A percentile compares a stretch with the other conserved stretches of the same genome.
These are phyloP conservation scores for Saprolegnia diclina DNA, from an alignment of 352 stramenopile genomes.

Conservation along the genomic window DNA sequence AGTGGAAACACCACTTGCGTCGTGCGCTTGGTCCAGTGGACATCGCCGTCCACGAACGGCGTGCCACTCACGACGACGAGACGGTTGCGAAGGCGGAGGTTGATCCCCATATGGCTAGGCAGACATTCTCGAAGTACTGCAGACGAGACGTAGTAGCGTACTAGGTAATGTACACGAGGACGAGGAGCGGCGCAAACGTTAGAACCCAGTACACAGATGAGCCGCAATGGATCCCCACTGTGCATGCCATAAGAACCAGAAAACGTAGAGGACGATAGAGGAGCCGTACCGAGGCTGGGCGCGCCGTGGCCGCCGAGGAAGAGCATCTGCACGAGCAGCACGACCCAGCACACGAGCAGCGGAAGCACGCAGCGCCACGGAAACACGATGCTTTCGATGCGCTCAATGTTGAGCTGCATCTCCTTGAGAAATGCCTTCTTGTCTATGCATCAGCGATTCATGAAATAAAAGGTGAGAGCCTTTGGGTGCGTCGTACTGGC, in stretches of 20 bases:
- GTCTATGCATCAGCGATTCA: not conserved
- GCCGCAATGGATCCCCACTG: conserved; percentile 91
- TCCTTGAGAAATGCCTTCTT: conserved; percentile 17
- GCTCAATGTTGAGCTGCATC: conserved; percentile 1
- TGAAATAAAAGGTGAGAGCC: not conserved
- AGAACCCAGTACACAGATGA: conserved; percentile 89
- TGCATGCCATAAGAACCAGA: not conserved
- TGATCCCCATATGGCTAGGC: conserved; percentile 48
- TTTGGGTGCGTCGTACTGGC: not conserved
- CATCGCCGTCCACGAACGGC: conserved; percentile 88
- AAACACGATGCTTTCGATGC: conserved; percentile 40
- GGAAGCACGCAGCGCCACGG: conserved; percentile 51
- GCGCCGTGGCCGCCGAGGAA: conserved; percentile 65
- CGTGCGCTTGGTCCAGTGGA: conserved; percentile 88
- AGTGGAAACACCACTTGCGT: conserved; percentile 87
- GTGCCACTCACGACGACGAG: conserved; percentile 60
- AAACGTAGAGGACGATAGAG: not conserved
- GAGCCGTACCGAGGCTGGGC: conserved; percentile 35
- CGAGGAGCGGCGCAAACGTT: conserved; percentile 74
- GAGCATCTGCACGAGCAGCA: conserved; percentile 65
- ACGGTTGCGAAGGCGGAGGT: conserved; percentile 62
- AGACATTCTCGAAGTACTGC: conserved; percentile 29
- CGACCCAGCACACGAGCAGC: conserved; percentile 51
- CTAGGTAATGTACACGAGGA: conserved; percentile 52
- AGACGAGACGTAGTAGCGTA: conserved; percentile 14